Conservation (phyloP, 2,329 filamentous ascomycete genomes). For the Xylaria polymorpha region DNA sequence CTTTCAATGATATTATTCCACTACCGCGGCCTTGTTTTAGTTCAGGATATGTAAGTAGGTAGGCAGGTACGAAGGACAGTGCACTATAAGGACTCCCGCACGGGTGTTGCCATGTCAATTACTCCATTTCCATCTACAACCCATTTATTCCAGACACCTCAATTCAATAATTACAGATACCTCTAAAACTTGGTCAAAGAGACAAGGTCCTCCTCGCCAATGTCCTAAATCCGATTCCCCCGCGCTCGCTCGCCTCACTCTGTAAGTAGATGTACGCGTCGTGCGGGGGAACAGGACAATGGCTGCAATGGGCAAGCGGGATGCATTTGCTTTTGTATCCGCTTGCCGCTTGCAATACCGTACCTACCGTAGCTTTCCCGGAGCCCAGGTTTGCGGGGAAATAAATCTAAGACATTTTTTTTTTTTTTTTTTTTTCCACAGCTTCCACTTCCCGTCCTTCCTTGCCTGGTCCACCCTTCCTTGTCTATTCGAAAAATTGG, state of each 20-base stretch:
- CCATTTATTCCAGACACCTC: no score
- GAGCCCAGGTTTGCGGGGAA: conserved; percentile 6
- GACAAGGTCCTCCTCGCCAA: neutral
- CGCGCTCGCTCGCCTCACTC: no score
- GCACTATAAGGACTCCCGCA: no score
- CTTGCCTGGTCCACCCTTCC: neutral
- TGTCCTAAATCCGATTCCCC: neutral
- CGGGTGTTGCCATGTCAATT: no score
- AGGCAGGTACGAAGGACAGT: no score
- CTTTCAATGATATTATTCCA: neutral
- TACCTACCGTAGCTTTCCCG: neutral
- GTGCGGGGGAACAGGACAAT: conserved; percentile 7
- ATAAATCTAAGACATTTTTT: conserved; percentile 5
- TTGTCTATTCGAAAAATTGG: neutral
- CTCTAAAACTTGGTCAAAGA: neutral
- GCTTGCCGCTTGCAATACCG: no score
- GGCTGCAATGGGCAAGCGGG: neutral
- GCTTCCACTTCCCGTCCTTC: neutral
- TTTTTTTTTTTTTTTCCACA: no score
- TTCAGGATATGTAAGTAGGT: neutral
- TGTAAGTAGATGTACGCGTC: neutral
- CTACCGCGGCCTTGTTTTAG: neutral
- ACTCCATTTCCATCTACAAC: no score
- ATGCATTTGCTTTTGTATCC: no score
- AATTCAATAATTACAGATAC: no score